Percentiles rank a stretch among this genome's conserved stretches.
These are phyloP conservation scores for Artemisia argyi DNA, from an alignment of 129 eudicot species.

Conservation along the genomic window DNA sequence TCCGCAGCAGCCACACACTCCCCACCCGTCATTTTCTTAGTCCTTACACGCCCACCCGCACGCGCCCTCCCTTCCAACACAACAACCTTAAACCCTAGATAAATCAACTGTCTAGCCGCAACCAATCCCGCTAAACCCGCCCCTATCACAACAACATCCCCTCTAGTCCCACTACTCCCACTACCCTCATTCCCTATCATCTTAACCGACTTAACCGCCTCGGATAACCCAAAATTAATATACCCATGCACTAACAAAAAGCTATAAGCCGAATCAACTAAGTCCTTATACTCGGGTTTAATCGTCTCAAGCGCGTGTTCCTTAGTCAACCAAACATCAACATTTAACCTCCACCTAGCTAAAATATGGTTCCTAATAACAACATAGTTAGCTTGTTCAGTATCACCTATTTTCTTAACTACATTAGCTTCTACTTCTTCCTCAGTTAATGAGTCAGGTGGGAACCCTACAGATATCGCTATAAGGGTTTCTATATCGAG, in stretches of 20 bases:
- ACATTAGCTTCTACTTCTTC: conserved; percentile 89
- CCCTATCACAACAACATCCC: conserved; percentile 61
- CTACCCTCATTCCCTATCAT: conserved; percentile 40
- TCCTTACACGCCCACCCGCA: conserved; percentile 86
- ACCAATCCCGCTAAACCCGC: conserved; percentile 89
- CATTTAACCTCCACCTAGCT: conserved; percentile 79
- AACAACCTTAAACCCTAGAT: conserved; percentile 82
- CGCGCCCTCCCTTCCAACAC: conserved; percentile 75
- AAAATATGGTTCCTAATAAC: conserved; percentile 82
- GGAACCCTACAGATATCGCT: conserved; percentile 91
- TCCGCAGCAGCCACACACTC: conserved; percentile 79
- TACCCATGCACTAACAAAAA: conserved; percentile 79
- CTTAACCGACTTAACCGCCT: conserved; percentile 57
- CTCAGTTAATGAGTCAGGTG: conserved; percentile 79
- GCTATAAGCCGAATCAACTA: conserved; percentile 72
- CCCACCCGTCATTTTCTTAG: conserved; percentile 62
- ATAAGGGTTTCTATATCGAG: conserved; percentile 77
- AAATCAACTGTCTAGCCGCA: conserved; percentile 79
- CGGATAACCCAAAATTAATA: conserved; percentile 87
- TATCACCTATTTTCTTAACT: conserved; percentile 60
- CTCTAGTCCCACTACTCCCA: conserved; percentile 25
- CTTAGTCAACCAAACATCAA: conserved; percentile 62
- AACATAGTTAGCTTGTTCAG: conserved; percentile 80
- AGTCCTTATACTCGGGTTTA: conserved; percentile 58
- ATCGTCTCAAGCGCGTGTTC: conserved; percentile 75